A percentile compares a stretch with the other conserved stretches of the same genome.
These are phyloP conservation scores for Quercus phellos DNA, from an alignment of 331 rosid species.

Conservation along the genomic window DNA sequence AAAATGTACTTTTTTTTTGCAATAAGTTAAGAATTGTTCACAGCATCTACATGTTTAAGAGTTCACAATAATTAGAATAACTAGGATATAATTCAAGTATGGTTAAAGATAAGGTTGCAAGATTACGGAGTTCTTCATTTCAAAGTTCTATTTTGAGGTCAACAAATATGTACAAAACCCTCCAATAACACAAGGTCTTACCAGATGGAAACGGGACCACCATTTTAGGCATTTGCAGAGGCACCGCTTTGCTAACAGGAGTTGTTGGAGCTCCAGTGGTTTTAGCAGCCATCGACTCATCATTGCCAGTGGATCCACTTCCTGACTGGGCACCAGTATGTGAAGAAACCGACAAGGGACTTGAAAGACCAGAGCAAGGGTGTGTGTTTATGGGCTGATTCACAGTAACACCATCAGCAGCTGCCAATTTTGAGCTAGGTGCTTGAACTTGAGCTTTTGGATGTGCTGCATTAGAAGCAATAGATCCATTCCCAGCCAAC, in stretches of 20 bases:
- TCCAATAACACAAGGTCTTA: slow-evolving; percentile 24
- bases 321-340: slow-evolving; percentile 60
- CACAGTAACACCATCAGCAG: slow-evolving; percentile 34
- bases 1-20: neutral
- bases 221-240: slow-evolving; percentile 37
- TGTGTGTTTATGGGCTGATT: slow-evolving; percentile 38
- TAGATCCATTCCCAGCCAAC: slow-evolving; percentile 52
- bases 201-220: slow-evolving; percentile 58
- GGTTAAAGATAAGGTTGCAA: neutral
- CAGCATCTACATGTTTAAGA: neutral
- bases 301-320: slow-evolving; percentile 78
- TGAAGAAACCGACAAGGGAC: slow-evolving; percentile 82
- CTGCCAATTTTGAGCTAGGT: slow-evolving; percentile 46
- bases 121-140: neutral
- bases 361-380: slow-evolving; percentile 48
- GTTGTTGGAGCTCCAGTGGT: slow-evolving; percentile 36
- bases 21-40: neutral
- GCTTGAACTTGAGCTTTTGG: slow-evolving; percentile 42
- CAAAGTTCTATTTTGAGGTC: neutral
- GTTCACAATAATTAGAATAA: neutral
- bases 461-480: slow-evolving; percentile 34
- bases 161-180: neutral
- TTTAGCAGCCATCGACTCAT: slow-evolving; percentile 59
- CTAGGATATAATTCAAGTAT: neutral
- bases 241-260: slow-evolving; percentile 56